Conservation (phyloP, 1,284 basidiomycete species). For the Anthracocystis panici-leucophaei region DNA sequence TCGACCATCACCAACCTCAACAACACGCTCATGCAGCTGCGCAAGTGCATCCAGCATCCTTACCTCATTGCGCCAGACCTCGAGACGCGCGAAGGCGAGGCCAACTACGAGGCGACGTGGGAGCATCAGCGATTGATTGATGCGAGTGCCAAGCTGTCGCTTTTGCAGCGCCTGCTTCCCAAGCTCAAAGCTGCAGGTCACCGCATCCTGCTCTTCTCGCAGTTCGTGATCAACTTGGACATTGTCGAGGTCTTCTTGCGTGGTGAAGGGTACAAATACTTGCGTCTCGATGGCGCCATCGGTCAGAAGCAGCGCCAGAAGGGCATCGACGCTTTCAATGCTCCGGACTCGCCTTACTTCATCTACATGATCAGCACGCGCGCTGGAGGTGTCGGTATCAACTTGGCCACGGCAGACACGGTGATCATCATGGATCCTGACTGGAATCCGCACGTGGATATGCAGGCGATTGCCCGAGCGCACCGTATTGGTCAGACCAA, state of each 20-base stretch:
- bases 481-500: conserved; percentile 75
- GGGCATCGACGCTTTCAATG: conserved; percentile 90
- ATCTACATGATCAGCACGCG: conserved; percentile 68
- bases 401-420: conserved; percentile 78
- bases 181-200: conserved; percentile 68
- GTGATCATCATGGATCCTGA: conserved; percentile 93
- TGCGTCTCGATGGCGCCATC: conserved; percentile 61
- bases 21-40: conserved; percentile 66
- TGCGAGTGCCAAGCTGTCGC: conserved; percentile 79
- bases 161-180: conserved; percentile 66
- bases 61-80: conserved; percentile 86
- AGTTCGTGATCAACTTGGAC: conserved; percentile 69
- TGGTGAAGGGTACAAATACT: conserved; percentile 65
- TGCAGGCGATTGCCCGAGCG: conserved; percentile 86
- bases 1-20: conserved; percentile 52
- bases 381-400: conserved; percentile 71
- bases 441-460: conserved; percentile 89
- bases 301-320: conserved; percentile 58
- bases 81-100: conserved; percentile 75
- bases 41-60: conserved; percentile 65
- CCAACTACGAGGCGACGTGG: conserved; percentile 75
- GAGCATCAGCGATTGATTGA: conserved; percentile 84
- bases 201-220: conserved; percentile 65
- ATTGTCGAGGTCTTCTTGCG: conserved; percentile 68
- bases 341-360: conserved; percentile 78